These are phyloP conservation scores for Crepidotus variabilis DNA, from an alignment of 768 basidiomycete genomes.

Conservation along the genomic window DNA sequence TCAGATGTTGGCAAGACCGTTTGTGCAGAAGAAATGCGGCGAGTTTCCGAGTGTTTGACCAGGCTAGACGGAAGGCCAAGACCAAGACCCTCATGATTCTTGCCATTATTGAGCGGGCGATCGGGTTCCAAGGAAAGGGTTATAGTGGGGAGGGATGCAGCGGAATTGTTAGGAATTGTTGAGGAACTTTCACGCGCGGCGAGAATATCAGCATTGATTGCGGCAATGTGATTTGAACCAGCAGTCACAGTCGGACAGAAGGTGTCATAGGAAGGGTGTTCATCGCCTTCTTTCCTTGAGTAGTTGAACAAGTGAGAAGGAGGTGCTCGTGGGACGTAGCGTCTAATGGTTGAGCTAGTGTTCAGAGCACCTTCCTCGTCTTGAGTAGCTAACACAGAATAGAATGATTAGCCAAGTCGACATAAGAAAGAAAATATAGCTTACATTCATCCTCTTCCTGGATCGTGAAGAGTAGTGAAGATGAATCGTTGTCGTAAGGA, in stretches of 20 bases:
- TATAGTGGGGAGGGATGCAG: not conserved
- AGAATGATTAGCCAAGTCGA: not conserved
- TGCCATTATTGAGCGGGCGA: not conserved
- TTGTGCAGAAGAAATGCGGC: not conserved
- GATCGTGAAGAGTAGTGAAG: not conserved
- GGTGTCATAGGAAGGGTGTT: not conserved
- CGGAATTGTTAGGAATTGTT: not conserved
- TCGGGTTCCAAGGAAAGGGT: not conserved
- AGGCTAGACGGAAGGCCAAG: not conserved
- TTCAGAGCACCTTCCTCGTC: not conserved
- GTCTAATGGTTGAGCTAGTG: not conserved
- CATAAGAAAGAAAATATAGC: not conserved
- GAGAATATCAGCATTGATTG: not conserved
- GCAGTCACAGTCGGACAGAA: constrained; percentile 1
- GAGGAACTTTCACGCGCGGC: not conserved
- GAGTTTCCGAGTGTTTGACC: not conserved
- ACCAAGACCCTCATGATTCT: not conserved
- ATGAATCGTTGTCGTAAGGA: not conserved
- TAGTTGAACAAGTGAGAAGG: not conserved
- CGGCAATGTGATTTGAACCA: constrained; percentile 1
- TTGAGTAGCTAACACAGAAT: not conserved
- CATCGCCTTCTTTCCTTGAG: not conserved
- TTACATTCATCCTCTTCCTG: not conserved
- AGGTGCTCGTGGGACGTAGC: not conserved
- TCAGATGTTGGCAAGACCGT: not conserved